Evolutionary conservation across 371 early-diverging fungal species (phyloP).

Genomic region (Mucor piriformis): DNA sequence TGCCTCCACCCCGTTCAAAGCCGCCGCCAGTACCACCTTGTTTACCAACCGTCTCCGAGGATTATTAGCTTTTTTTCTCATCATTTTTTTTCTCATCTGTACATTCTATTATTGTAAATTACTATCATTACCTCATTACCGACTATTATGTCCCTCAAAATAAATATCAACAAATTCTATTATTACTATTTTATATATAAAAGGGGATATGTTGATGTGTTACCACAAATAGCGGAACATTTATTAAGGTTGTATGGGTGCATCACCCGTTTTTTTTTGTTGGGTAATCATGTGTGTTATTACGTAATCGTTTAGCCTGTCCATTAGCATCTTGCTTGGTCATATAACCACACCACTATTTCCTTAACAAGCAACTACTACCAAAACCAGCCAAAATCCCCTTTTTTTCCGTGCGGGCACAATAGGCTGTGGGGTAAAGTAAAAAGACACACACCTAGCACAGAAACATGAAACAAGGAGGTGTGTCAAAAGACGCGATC

Average conservation of each 20-base stretch:
- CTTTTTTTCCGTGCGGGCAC: too few relatives aligned
- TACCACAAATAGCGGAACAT: neutral
- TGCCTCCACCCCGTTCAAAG: constrained; percentile 39
- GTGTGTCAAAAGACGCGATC: too few relatives aligned
- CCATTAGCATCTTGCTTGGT: too few relatives aligned
- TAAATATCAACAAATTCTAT: too few relatives aligned
- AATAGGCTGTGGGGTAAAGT: too few relatives aligned
- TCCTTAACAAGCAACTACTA: too few relatives aligned
- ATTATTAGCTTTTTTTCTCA: constrained; percentile 1
- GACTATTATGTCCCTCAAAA: neutral
- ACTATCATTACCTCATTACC: neutral
- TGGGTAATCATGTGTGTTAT: neutral
- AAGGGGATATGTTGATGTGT: neutral
- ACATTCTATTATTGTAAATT: neutral
- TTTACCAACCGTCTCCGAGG: constrained; percentile 28
- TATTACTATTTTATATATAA: too few relatives aligned
- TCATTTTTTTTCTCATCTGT: neutral
- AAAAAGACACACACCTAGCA: neutral
- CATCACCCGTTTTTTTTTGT: neutral
- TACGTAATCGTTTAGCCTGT: too few relatives aligned
- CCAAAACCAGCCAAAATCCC: too few relatives aligned
- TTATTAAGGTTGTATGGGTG: neutral
- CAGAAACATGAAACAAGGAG: too few relatives aligned
- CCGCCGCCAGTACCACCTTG: constrained; percentile 36
- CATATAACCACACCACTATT: too few relatives aligned